Conservation (phyloP, 164 flowering plant genomes). For the Nymphaea thermarum region DNA sequence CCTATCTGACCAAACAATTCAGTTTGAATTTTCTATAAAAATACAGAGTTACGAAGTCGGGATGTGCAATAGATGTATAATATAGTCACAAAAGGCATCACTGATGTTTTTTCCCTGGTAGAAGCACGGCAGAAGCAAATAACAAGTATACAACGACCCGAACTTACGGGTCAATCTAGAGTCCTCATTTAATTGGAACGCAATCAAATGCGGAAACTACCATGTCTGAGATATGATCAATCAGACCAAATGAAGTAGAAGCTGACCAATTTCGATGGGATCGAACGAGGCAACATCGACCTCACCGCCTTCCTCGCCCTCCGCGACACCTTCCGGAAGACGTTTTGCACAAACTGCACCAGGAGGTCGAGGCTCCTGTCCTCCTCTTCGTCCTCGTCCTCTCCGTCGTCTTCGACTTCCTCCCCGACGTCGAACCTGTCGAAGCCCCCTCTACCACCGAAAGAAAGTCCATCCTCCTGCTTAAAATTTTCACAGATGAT, state of each 20-base stretch:
- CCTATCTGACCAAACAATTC: too few species aligned
- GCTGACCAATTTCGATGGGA: conserved; percentile 56
- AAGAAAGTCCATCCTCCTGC: conserved; percentile 22
- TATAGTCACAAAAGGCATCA: too few species aligned
- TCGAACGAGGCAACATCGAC: conserved; percentile 58
- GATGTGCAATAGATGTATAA: too few species aligned
- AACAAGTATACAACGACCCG: too few species aligned
- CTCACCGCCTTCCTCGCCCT: conserved; percentile 72
- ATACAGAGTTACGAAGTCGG: too few species aligned
- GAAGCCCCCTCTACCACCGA: conserved; percentile 31
- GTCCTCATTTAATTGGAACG: too few species aligned
- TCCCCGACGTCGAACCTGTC: conserved; percentile 14
- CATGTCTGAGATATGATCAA: too few species aligned
- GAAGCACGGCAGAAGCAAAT: too few species aligned
- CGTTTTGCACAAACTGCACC: conserved; percentile 55
- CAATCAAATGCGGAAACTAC: too few species aligned
- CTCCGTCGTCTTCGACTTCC: conserved; percentile 41
- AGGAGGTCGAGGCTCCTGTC: conserved; percentile 82
- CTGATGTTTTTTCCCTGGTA: too few species aligned
- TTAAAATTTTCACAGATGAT: conserved; percentile 9
- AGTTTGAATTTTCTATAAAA: too few species aligned
- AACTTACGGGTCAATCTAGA: too few species aligned
- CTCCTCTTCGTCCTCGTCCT: conserved; percentile 51
- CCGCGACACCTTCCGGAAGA: conserved; percentile 63
- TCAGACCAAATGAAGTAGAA: background rate